Evolutionary conservation across 768 basidiomycete species (phyloP), one percentile per base, ranked within the genome.

Genomic region (Suillus subalutaceus): DNA sequence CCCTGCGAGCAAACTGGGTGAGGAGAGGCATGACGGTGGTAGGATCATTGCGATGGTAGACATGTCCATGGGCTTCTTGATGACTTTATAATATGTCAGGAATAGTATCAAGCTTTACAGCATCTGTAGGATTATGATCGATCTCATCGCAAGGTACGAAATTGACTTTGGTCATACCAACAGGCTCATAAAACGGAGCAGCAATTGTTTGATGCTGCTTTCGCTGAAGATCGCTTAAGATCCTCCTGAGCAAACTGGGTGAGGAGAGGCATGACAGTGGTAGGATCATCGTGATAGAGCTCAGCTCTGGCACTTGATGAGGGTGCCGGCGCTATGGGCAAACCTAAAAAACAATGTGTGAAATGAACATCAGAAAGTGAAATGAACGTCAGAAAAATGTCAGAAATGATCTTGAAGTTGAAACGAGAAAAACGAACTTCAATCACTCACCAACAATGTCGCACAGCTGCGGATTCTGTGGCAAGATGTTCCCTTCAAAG

Each of bases 61-160:
- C 66, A 99, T 76, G 77, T 99, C 97, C 94, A 99, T 99, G 4
- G 97, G 97, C 72, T 88, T 89, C 83, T 96, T 97, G 75, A 99
- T 84, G 70, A 97, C 79, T 78, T 90, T 92, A 3, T 89, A 88
- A 77, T 99, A 99, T 23, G 85, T 82, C 0, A 96, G 97, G 56
- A 98, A n/a, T n/a, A n/a, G n/a, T 85, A 41, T 90, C 86, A 69
- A 96, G 83, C 72, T 86, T 88, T 52, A 88, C 80, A 79, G 89
- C 88, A 76, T 97, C 96, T 96, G 68, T 23, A 16, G 2, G 3
- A 10, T 41, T 18, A 12, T 41, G 6, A 41, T 26, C 6, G 26
- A 40, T 40, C 16, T 30, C 40, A 30, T 26, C 6, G 3, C 18
- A 18, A 18, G 10, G 18, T 10, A 40, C 9, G 30, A 62, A 23